Evolutionary conservation across 495 filamentous ascomycete species (phyloP).

Genomic region (Penicillium egyptiacum): DNA sequence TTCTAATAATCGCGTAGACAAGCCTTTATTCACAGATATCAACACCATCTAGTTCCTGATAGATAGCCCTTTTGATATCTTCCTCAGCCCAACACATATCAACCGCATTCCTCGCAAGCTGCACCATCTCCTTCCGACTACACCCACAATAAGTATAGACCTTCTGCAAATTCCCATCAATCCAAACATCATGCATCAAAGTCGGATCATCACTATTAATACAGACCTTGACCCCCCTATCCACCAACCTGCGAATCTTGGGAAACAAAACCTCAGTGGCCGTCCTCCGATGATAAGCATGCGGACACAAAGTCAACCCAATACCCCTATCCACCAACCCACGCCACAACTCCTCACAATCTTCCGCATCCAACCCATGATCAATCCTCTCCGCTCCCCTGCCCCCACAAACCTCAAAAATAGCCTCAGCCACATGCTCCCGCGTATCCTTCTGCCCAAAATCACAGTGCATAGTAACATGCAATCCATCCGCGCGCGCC

Average conservation of each 20-base stretch:
- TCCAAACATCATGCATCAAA: slow-evolving; percentile 46
- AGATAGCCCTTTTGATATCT: slow-evolving; percentile 23
- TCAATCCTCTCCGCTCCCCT: slow-evolving; percentile 41
- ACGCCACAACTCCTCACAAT: slow-evolving; percentile 31
- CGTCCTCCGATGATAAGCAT: slow-evolving; percentile 42
- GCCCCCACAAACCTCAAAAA: slow-evolving; percentile 31
- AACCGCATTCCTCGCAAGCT: slow-evolving; percentile 37
- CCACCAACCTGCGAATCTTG: slow-evolving; percentile 37
- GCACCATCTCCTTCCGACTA: slow-evolving; percentile 35
- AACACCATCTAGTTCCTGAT: slow-evolving; percentile 23
- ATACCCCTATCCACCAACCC: slow-evolving; percentile 32
- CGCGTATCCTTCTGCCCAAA: slow-evolving; percentile 43
- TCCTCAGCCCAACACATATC: slow-evolving; percentile 44
- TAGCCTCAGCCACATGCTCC: slow-evolving; percentile 37
- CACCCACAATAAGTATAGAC: slow-evolving; percentile 36
- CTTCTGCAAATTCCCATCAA: slow-evolving; percentile 44
- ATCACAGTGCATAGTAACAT: slow-evolving; percentile 47
- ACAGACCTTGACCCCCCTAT: slow-evolving; percentile 37
- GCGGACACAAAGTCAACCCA: slow-evolving; percentile 44
- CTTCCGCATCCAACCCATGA: slow-evolving; percentile 42
- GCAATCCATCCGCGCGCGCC: slow-evolving; percentile 38
- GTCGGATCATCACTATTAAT: slow-evolving; percentile 46
- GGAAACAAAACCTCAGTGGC: slow-evolving; percentile 39
- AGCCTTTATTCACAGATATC: neutral
- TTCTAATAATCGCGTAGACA: neutral